These are phyloP conservation scores for Penicillium paneum DNA, from an alignment of 2,329 filamentous ascomycete genomes.

Conservation along the genomic window DNA sequence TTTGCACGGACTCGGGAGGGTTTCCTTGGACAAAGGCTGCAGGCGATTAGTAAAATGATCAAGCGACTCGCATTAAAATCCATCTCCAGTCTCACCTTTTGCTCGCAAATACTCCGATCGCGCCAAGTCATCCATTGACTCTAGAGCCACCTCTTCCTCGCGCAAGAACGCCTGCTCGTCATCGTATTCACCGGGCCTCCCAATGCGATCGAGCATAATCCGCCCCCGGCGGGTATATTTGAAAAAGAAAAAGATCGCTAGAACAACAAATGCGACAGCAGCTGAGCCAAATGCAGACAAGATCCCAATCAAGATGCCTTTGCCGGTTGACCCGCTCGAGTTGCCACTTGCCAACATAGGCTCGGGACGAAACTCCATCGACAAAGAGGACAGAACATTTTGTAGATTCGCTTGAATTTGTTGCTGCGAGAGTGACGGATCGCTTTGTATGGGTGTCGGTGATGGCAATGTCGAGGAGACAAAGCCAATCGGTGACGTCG, in stretches of 20 bases:
- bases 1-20: conserved; percentile 89
- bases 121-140: conserved; percentile 91
- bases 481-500: conserved; percentile 27
- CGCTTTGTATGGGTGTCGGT: conserved; percentile 13
- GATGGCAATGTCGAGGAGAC: conserved; percentile 3
- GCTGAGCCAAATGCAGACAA: conserved; percentile 92
- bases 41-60: conserved; percentile 1
- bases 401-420: conserved; percentile 38
- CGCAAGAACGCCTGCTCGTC: conserved; percentile 92
- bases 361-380: conserved; percentile 23
- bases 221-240: conserved; percentile 82
- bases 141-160: conserved; percentile 92
- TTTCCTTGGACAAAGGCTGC: conserved; percentile 90
- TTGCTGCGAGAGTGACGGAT: conserved; percentile 16
- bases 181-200: conserved; percentile 91
- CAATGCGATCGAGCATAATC: conserved; percentile 90
- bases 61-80: not conserved
- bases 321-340: conserved; percentile 56
- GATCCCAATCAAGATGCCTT: conserved; percentile 89
- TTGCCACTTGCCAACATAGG: conserved; percentile 37
- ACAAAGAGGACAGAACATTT: conserved; percentile 32
- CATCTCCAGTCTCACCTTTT: conserved; percentile 64
- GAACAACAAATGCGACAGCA: conserved; percentile 73
- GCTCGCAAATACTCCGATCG: conserved; percentile 87
- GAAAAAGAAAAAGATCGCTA: conserved; percentile 87